Base-by-base conservation (phyloP, 2,329 filamentous ascomycete genomes). In the Pseudogymnoascus sp. region DNA sequence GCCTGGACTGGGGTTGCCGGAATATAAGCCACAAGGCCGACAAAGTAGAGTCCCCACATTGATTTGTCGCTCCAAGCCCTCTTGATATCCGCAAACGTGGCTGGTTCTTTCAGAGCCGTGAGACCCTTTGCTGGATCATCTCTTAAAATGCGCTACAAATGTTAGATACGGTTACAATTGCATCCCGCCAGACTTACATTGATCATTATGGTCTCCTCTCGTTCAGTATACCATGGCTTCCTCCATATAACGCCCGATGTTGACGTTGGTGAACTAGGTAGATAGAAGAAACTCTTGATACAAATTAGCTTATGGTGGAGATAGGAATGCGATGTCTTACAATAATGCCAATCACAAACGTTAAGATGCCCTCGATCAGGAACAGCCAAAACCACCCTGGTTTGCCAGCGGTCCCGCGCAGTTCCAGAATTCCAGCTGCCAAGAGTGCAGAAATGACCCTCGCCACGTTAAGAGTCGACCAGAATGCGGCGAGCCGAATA, bases 201-300 rank as follows among this genome's bases (percentile, higher is more conserved):
- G 16, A 87, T 81, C 81, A 90, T 85, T 69, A 90, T 89, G 63
- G 84, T 81, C 69, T 90, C 87, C 70, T 90, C 85, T 1, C 78
- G 78, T 70, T 88, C 86, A 1, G 76, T 82, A 72, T 88, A 88
- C 86, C 86, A 88, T 4, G 87, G 70, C 44, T 84, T 84, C 1
- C 84, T 82, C 53, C 83, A 84, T 65, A 90, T 80, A 50, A 79
- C 73, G 19, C 81, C 80, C 8, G 80, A 82, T 3, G 89, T 91
- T 60, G 85, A 80, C 0, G 85, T 87, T 0, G 89, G 88, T 0
- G 86, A 88, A 26, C 79, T 74, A 0, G 85, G 85, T 63, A 88
- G 81, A 71, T 86, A 87, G 56, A 85, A 76, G 63, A 80, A 82
- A 83, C 72, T 72, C 42, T 29, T 13, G 35, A 8, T 6, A n/a